A percentile compares a stretch with the other conserved stretches of the same genome.
Conservation (phyloP, 2,329 filamentous ascomycete species). For the Neonectria punicea region DNA sequence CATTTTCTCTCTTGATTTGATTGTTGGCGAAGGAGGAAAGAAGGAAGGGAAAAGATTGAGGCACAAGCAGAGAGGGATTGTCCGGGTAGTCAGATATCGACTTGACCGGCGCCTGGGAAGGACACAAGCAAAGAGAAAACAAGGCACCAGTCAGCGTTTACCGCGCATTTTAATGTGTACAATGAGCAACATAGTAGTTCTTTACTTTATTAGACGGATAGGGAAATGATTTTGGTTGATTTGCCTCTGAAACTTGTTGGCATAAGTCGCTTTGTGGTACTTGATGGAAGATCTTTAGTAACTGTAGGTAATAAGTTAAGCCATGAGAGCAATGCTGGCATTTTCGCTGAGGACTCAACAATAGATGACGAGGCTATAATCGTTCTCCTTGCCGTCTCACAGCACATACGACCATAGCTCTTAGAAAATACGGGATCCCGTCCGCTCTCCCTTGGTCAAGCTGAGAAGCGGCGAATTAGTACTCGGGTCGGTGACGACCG, state of each 20-base stretch:
- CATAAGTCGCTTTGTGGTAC: no score
- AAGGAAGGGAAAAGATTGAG: slow-evolving; percentile 19
- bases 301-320: no score
- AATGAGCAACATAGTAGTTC: slow-evolving; percentile 42
- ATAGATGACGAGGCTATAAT: no score
- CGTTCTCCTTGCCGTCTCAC: no score
- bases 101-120: slow-evolving; percentile 4
- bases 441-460: no score
- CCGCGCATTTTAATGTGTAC: slow-evolving; percentile 43
- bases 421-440: no score
- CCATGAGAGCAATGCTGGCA: no score
- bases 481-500: no score
- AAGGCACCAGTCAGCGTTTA: slow-evolving; percentile 24
- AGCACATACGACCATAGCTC: no score
- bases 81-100: slow-evolving; percentile 3
- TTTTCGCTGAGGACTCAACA: no score
- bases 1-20: slow-evolving; percentile 7
- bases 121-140: background rate
- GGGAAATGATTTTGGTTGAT: slow-evolving; percentile 34
- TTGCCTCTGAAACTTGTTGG: background rate
- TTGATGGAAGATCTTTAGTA: no score
- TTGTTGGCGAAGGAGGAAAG: background rate
- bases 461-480: no score
- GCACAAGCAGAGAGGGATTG: slow-evolving; percentile 5
- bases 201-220: slow-evolving; percentile 39